Base-by-base conservation (phyloP, 139 green algal genomes). In the Chlamydomonas sp. region DNA sequence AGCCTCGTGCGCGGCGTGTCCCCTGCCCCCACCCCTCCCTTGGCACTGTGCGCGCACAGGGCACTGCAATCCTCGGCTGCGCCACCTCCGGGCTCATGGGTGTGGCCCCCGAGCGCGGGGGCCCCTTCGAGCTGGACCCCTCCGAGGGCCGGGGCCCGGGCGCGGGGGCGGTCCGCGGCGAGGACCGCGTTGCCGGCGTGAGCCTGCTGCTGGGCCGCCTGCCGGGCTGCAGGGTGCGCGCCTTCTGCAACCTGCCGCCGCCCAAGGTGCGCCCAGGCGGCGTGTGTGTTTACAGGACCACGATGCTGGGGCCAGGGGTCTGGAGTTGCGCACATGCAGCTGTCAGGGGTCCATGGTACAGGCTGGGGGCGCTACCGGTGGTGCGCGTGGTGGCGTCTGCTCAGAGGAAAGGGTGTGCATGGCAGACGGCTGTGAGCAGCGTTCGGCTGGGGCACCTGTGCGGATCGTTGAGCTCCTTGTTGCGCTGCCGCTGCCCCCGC, bases 211-310 rank as follows among this genome's bases (percentile, higher is more conserved):
- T 86, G 18, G 82, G 82, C 60, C 71, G 82, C 60, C 62, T 86
- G 82, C 82, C 82, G 60, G 82, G 82, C 4, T 86, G 82, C 82
- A 2, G 71, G 0, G 82, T 86, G 71, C 4, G 31, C 20, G 71
- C 59, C 69, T 86, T 86, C 71, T 72, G 59, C 82, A 86, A 86
- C 82, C 31, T 86, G 69, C n/a, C 82, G 71, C 71, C 82, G 69
- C 63, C 72, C 20, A 59, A n/a, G 61, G 58, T 60, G 20, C 3
- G 10, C 2, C 72, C 20, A 59, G 62, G 61, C 58, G 77, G 20
- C 3, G 10, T 3, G 31, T 7, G 49, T 31, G 74, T 5, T 5
- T 78, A 78, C 73, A 62, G 5, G n/a, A 8, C 73, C n/a, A 14
- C n/a, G n/a, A 78, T 6, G 17, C 76, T 49, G 31, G 31, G 31